Conservation (phyloP, 2,329 filamentous ascomycete species). For the Metarhizium anisopliae region DNA sequence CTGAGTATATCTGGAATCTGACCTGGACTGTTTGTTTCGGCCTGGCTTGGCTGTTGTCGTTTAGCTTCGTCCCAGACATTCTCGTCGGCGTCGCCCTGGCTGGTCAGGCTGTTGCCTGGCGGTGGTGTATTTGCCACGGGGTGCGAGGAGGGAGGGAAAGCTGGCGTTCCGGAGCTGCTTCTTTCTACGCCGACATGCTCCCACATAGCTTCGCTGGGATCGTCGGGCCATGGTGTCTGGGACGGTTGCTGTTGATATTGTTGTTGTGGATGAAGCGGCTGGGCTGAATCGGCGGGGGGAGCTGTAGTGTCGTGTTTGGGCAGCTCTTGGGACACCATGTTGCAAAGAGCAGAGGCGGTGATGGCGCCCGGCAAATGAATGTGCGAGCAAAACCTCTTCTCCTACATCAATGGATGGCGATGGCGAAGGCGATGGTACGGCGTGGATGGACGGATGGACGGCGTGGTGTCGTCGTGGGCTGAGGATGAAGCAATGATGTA, state of each 20-base stretch:
- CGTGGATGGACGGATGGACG: too few species aligned
- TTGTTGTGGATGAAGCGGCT: neutral
- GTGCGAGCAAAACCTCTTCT: neutral
- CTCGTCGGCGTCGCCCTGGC: constrained; percentile 15
- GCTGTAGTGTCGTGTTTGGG: neutral
- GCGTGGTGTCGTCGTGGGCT: too few species aligned
- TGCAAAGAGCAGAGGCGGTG: neutral
- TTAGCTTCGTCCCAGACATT: constrained; percentile 22
- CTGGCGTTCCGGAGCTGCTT: neutral
- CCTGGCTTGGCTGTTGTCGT: constrained; percentile 5
- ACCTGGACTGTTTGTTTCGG: constrained; percentile 3
- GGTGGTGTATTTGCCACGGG: too few species aligned
- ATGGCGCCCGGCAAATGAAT: neutral
- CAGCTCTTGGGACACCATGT: constrained; percentile 6
- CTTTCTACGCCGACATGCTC: constrained; percentile 9
- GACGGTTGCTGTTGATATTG: neutral
- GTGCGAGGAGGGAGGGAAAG: too few species aligned
- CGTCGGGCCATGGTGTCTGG: constrained; percentile 16
- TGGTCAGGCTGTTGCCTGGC: constrained; percentile 17
- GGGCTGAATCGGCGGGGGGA: neutral
- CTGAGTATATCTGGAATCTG: constrained; percentile 23
- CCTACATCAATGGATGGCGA: neutral
- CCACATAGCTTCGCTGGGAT: constrained; percentile 13
- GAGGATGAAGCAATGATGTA: constrained; percentile 4
- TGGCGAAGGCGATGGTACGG: neutral